These are phyloP conservation scores for Ambrosiella cleistominuta DNA, from an alignment of 2,329 filamentous ascomycete genomes.

Conservation along the genomic window DNA sequence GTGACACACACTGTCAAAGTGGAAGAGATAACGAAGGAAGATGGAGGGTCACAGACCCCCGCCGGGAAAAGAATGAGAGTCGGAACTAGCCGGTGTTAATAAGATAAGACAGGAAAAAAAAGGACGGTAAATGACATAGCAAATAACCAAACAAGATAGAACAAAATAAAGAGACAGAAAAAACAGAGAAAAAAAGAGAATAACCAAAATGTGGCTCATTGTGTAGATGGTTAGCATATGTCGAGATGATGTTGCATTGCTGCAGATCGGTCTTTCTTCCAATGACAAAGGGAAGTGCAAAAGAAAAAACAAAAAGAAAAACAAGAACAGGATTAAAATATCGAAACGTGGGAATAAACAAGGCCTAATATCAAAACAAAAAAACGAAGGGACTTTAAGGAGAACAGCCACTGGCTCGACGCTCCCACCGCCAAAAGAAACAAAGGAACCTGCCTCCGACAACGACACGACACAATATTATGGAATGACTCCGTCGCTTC, in stretches of 20 bases:
- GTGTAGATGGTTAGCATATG: neutral
- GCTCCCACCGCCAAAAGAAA: neutral
- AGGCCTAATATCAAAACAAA: neutral
- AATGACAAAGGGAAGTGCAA: neutral
- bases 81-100: no score
- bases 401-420: neutral
- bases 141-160: neutral
- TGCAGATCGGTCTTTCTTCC: neutral
- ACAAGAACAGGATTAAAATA: neutral
- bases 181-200: neutral
- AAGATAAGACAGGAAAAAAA: no score
- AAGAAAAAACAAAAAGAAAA: neutral
- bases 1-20: no score
- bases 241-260: neutral
- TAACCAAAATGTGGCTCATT: neutral
- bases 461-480: no score
- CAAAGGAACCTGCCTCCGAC: no score
- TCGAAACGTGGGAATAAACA: neutral
- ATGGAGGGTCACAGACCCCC: no score
- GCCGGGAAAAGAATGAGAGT: neutral
- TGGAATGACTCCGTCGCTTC: no score
- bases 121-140: neutral
- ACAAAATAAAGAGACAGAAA: neutral
- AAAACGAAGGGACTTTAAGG: neutral
- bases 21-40: no score